Base-by-base conservation (phyloP, 192 early-diverging fungal genomes). In the Coemansia sp. region DNA sequence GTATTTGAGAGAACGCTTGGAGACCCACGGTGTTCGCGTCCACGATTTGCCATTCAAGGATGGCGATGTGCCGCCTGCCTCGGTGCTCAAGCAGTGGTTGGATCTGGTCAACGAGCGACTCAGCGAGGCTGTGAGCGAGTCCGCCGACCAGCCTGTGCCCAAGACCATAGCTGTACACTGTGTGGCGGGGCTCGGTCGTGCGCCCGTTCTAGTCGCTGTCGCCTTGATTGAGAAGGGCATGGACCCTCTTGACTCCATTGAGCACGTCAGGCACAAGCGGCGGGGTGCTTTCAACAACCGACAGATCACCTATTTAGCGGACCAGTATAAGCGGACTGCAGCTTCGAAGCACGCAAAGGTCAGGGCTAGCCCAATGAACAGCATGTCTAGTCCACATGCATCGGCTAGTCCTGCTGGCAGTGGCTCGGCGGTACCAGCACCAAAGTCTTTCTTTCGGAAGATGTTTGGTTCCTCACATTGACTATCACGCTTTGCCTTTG, bases 101-200 rank as follows among this genome's bases (percentile, higher is more conserved):
- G 68, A 81, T 64, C 74, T 95, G 26, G 84, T 91, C 23, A 88
- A 86, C 48, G 79, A 78, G 14, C 75, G 85, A 18, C 83, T 87
- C 34, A 58, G 45, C 33, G 69, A 73, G 28, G 60, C 79, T 26
- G 62, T 56, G 67, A 62, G 55, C 55, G 38, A 70, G n/a, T 59
- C 59, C 20, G 56, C 51, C 0, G 46, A 55, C 20, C 62, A 59
- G 7, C 50, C 70, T 0, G 81, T 82, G 26, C 77, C 82, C 31
- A 84, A 85, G 16, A 92, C 89, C 0, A 90, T 92, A 62, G 95
- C 93, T 2, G 89, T 96, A 5, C 95, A 98, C 69, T 98, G 95
- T 70, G 95, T 98, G 20, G 94, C 95, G 5, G 95, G 95, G 26
- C 86, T 98, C 6, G 95, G 95, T 6, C 90, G 96, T 24, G 96